Conservation (phyloP, 257 asterid species). For the Dorcoceras hygrometricum region DNA sequence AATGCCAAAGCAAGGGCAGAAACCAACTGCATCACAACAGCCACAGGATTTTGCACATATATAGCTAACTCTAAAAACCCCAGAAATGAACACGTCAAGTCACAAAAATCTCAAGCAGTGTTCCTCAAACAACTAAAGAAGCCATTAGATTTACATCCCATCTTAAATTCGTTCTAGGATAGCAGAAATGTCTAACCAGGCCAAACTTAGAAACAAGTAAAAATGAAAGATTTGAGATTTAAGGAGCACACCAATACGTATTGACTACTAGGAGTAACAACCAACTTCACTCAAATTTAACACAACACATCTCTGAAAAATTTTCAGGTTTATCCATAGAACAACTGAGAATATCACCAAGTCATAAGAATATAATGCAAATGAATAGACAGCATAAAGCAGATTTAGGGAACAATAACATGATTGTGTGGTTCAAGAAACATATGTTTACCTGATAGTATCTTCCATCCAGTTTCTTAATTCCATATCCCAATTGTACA, state of each 20-base stretch:
- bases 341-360: background rate
- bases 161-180: background rate
- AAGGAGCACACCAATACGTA: background rate
- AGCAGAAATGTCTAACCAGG: background rate
- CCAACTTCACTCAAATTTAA: background rate
- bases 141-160: background rate
- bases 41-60: too few species aligned
- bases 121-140: background rate
- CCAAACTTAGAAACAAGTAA: background rate
- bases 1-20: too few species aligned
- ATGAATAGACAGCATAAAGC: background rate
- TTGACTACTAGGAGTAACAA: background rate
- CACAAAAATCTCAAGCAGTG: background rate
- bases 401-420: background rate
- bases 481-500: conserved; percentile 82
- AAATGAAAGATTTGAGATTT: background rate
- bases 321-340: background rate
- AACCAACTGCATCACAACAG: too few species aligned
- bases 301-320: background rate
- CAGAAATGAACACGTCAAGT: background rate
- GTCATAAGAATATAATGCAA: background rate
- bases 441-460: conserved; percentile 54
- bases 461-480: conserved; percentile 81
- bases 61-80: too few species aligned
- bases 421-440: background rate